Conservation (phyloP, 148 eudicot species). For the Euryodendron excelsum region DNA sequence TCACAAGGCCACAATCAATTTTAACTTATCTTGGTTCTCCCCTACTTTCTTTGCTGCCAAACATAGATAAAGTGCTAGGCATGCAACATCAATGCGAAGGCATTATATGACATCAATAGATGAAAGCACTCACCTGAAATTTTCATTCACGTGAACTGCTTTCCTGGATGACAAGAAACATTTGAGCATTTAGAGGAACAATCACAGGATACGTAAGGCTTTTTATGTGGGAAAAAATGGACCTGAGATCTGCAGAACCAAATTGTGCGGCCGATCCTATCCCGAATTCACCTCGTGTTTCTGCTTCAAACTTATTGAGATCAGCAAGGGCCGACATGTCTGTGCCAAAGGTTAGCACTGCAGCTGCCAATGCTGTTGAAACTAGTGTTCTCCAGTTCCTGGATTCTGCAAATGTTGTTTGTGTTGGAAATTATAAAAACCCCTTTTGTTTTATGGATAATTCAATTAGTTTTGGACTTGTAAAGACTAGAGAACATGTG, state of each 20-base stretch:
- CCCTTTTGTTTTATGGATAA: background rate
- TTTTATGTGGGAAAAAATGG: background rate
- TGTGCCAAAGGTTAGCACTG: conserved; percentile 50
- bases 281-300: conserved; percentile 84
- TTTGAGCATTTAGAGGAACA: too few species aligned
- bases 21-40: background rate
- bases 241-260: conserved; percentile 96
- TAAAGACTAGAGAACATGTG: background rate
- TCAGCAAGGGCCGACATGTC: conserved; percentile 70
- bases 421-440: background rate
- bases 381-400: conserved; percentile 53
- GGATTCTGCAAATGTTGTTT: conserved; percentile 13
- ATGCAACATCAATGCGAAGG: background rate
- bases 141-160: conserved; percentile 82
- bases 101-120: background rate
- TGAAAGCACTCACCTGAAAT: conserved; percentile 63
- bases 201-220: background rate
- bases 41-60: background rate
- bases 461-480: background rate
- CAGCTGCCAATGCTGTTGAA: conserved; percentile 67
- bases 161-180: conserved; percentile 50
- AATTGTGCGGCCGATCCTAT: conserved; percentile 97
- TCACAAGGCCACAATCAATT: background rate
- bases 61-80: background rate
- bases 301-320: conserved; percentile 89